phyloP scores from a whole-genome alignment of 805 yeast genomes.

The Zygoascus flipseniorum region DNA sequence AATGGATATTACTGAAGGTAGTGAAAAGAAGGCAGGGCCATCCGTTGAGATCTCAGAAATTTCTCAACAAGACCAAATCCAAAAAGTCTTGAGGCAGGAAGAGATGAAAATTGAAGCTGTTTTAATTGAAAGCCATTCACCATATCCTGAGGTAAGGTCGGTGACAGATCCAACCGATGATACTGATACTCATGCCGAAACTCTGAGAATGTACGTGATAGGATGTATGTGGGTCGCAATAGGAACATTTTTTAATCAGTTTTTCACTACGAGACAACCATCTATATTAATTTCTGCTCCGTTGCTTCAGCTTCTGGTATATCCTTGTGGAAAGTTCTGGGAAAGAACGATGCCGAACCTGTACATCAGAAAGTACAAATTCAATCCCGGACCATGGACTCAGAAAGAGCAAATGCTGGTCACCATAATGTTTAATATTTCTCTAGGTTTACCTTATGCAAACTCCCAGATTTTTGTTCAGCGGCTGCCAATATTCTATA shows the following conservation, averaged over 20 bases:
- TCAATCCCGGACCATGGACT: conserved; percentile 56
- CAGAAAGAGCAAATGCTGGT: conserved; percentile 58
- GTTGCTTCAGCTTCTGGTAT: conserved; percentile 37
- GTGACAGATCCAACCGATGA: conserved; percentile 46
- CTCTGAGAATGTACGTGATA: conserved; percentile 39
- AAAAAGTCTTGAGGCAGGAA: neutral
- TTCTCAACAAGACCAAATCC: neutral
- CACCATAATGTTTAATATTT: conserved; percentile 25
- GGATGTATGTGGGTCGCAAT: conserved; percentile 30
- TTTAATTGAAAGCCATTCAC: conserved; percentile 34
- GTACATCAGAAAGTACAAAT: conserved; percentile 30
- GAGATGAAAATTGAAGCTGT: conserved; percentile 36
- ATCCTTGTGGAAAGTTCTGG: conserved; percentile 46
- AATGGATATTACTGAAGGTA: neutral
- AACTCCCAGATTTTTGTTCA: conserved; percentile 14
- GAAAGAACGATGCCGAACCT: conserved; percentile 37
- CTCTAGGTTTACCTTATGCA: conserved; percentile 8
- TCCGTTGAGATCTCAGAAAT: neutral
- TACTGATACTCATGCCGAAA: conserved; percentile 36
- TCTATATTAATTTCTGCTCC: conserved; percentile 35
- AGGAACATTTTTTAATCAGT: conserved; percentile 29
- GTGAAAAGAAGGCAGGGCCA: neutral
- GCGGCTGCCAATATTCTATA: conserved; percentile 20
- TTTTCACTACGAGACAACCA: conserved; percentile 49
- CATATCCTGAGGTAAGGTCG: conserved; percentile 51